phyloP scores from a whole-genome alignment of 2,329 filamentous ascomycete genomes.

The Calonectria crousiana region DNA sequence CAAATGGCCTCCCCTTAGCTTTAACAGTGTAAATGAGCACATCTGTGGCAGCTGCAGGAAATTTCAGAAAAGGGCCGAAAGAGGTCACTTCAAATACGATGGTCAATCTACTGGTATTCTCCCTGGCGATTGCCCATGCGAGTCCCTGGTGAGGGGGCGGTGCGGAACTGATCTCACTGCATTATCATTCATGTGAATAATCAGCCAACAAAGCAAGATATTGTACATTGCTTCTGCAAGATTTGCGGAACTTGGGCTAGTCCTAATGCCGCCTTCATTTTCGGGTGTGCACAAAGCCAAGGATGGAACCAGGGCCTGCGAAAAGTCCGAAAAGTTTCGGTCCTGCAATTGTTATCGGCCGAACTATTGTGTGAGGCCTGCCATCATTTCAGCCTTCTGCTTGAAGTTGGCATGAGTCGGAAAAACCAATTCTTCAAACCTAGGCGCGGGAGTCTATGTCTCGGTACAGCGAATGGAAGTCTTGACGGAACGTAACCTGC shows the following conservation, averaged over 20 bases:
- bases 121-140: not conserved
- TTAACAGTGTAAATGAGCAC: not conserved
- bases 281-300: not conserved
- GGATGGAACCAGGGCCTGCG: not conserved
- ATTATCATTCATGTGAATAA: not conserved
- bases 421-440: not conserved
- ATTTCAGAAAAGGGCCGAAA: not conserved
- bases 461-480: not conserved
- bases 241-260: not conserved
- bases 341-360: not conserved
- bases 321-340: not conserved
- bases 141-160: not conserved
- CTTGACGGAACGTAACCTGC: not conserved
- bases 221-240: not conserved
- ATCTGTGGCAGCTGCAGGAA: not conserved
- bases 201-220: not conserved
- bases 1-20: not conserved
- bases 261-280: not conserved
- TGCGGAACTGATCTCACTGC: not conserved
- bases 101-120: too few species aligned
- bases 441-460: not conserved
- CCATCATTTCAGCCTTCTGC: not conserved
- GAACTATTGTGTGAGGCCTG: not conserved
- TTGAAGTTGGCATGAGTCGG: not conserved
- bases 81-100: not conserved